Base-by-base conservation (phyloP, 192 early-diverging fungal genomes). In the Gamsiella multidivaricata region DNA sequence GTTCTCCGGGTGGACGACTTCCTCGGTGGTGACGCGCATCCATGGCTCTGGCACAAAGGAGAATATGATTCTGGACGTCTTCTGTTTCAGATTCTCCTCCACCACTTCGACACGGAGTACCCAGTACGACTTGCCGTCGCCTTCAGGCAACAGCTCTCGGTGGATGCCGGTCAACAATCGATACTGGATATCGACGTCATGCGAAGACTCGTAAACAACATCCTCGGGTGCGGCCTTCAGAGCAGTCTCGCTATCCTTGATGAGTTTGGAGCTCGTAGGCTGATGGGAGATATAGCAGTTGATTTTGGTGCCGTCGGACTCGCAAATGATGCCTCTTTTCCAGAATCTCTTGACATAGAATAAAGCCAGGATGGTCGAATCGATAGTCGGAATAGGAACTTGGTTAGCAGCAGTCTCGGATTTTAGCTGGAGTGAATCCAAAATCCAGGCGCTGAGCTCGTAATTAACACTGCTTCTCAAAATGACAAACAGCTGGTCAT, bases 31-130 rank as follows among this genome's bases (percentile, higher is more conserved):
- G 17, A 61, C 61, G 9, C 74, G 74, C 74, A 78, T 78, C 74
- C 74, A 78, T 3, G 74, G 74, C 39, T 78, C 74, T 1, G 74
- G 74, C 14, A 78, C 59, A 14, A 78, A 78, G 4, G 74, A 78
- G 46, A 78, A 78, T 1, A 78, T 57, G 9, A 78, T 26, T 3
- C 37, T 37, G 23, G 58, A 45, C 1, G 74, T 58, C 22, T 26
- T 69, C 0, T 54, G 26, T n/a, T n/a, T 25, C 10, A 64, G 4
- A 33, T 78, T 45, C 23, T 78, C 65, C 26, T 64, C 54, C 15
- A 63, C 41, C 18, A 78, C 49, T 17, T 68, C 66, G 25, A 78
- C 74, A 45, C 74, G 74, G 26, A 69, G 46, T 18, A 78, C 74
- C 65, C 65, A 78, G 36, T 78, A 78, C 3, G 66, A 62, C 0